Conservation (phyloP, 768 basidiomycete genomes). For the Tylopilus sp. region DNA sequence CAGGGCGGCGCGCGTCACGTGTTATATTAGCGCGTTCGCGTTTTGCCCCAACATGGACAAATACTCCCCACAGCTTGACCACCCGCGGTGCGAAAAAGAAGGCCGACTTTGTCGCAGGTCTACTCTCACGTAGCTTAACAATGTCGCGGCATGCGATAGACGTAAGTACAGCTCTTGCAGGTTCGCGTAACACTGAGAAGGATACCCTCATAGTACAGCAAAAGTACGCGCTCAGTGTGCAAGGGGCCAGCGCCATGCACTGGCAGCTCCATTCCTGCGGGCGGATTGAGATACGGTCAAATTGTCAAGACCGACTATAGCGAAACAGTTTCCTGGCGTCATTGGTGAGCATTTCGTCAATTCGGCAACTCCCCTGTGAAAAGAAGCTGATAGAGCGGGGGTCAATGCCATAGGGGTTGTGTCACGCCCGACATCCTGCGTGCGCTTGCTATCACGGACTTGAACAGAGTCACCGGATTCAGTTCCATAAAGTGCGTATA, state of each 20-base stretch:
- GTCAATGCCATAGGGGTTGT: constrained; percentile 54
- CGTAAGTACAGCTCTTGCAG: constrained; percentile 13
- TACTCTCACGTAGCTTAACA: background rate
- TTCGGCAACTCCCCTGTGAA: constrained; percentile 6
- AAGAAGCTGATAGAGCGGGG: constrained; percentile 17
- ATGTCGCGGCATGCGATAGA: constrained; percentile 32
- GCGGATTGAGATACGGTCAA: constrained; percentile 64
- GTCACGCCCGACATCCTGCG: constrained; percentile 57
- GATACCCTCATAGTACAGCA: constrained; percentile 60
- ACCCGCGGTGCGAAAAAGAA: background rate
- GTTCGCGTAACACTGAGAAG: constrained; percentile 5
- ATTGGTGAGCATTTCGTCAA: constrained; percentile 51
- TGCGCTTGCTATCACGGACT: constrained; percentile 41
- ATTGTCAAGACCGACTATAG: constrained; percentile 44
- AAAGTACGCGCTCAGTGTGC: constrained; percentile 65
- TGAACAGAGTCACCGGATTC: constrained; percentile 51
- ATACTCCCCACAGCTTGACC: background rate
- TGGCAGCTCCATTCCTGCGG: constrained; percentile 48
- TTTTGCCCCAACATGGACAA: constrained; percentile 21
- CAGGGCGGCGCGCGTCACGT: constrained; percentile 12
- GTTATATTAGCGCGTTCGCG: constrained; percentile 23
- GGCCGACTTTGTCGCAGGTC: background rate
- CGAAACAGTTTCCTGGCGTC: constrained; percentile 70
- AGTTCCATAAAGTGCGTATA: constrained; percentile 43
- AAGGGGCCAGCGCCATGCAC: constrained; percentile 61